These are phyloP conservation scores for Neurospora sp. DNA, from an alignment of 495 filamentous ascomycete species.

Conservation along the genomic window DNA sequence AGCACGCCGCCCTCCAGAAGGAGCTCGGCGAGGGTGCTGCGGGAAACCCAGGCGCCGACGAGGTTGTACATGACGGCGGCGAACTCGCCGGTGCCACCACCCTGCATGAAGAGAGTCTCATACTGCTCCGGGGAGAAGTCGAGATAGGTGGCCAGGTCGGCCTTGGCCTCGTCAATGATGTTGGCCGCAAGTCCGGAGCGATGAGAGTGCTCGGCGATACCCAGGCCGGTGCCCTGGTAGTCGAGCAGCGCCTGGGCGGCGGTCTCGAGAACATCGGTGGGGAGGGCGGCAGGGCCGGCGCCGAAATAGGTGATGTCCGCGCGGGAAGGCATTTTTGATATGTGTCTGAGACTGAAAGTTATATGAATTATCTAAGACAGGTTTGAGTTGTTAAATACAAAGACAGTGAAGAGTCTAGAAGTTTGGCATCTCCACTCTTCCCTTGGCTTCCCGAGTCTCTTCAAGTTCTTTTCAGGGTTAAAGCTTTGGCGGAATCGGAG, in stretches of 20 bases:
- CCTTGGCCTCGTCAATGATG: conserved; percentile 57
- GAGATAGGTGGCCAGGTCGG: conserved; percentile 54
- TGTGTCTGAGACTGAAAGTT: background rate
- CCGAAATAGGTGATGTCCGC: conserved; percentile 49
- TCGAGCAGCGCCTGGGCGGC: conserved; percentile 71
- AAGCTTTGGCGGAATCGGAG: conserved; percentile 1
- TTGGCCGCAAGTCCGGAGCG: conserved; percentile 66
- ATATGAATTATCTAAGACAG: background rate
- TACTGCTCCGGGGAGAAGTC: conserved; percentile 62
- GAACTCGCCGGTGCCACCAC: conserved; percentile 75
- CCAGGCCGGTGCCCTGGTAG: conserved; percentile 71
- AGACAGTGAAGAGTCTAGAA: background rate
- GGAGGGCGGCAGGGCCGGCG: conserved; percentile 76
- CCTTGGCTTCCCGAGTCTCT: background rate
- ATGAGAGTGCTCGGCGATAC: conserved; percentile 80
- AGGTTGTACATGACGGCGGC: conserved; percentile 73
- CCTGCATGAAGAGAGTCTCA: conserved; percentile 74
- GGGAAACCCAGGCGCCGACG: conserved; percentile 69
- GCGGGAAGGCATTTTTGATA: conserved; percentile 19
- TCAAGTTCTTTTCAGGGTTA: conserved; percentile 1
- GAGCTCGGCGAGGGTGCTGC: no score
- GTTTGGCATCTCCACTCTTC: background rate
- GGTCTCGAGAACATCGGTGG: conserved; percentile 62
- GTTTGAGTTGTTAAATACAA: background rate
- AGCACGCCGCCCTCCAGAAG: no score